Base-by-base conservation (phyloP, 495 filamentous ascomycete genomes). In the Penicillium nucicola region DNA sequence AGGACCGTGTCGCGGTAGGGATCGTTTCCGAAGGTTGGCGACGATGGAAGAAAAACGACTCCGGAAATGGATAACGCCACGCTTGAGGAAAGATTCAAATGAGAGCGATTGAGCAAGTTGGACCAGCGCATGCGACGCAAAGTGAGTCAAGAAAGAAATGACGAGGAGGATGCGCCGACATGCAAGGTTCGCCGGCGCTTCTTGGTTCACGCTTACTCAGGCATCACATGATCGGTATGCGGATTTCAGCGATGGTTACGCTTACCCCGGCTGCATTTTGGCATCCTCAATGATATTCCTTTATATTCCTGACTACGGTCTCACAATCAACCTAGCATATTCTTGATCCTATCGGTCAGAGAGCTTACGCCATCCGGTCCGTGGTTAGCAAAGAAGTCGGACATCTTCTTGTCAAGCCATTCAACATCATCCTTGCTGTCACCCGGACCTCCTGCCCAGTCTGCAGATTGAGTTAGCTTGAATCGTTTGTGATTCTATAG, bases 381-480 rank as follows among this genome's bases (percentile, higher is more conserved):
- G 15, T 62, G 57, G n/a, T 55, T 58, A 6, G 53, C 55, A 50
- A 85, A 81, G 49, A 84, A 77, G 4, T 61, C 52, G 4, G 58
- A 62, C 49, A 89, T 56, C 55, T 79, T 79, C 20, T 78, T 69
- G 61, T 88, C 82, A 43, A 88, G 69, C 82, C 84, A 88, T 50
- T 77, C 75, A 4, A 86, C 69, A 68, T 89, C 85, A 28, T 84
- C 79, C 35, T 73, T 77, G 53, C 74, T 84, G 42, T 81, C 71
- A 0, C 82, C 82, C 9, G 85, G 85, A 13, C 85, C 85, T 50
- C 82, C 81, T 20, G 82, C 83, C 81, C 72, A 79, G 39, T 74
- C 70, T 71, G 18, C 13, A 25, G 13, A 28, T 3, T 11, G 5
- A 11, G 35, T 67, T 34, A 72, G 58, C 42, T 14, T 23, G 3